A percentile compares a stretch with the other conserved stretches of the same genome.
These are phyloP conservation scores for Protea cynaroides DNA, from an alignment of 164 flowering plant genomes.

Conservation along the genomic window DNA sequence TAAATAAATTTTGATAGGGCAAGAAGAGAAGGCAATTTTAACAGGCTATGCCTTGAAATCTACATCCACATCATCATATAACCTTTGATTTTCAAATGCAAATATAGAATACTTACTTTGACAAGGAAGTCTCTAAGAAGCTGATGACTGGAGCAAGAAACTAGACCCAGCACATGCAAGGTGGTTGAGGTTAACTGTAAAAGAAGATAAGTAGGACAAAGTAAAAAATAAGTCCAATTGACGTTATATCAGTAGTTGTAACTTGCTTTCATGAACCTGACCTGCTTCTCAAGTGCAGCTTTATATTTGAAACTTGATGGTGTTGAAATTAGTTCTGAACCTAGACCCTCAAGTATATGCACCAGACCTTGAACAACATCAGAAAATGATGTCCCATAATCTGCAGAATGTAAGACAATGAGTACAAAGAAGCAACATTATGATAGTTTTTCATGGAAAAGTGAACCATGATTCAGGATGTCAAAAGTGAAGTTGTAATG, in stretches of 20 bases:
- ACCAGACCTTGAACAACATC: constrained; percentile 74
- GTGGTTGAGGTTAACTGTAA: constrained; percentile 70
- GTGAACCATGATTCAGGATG: neutral
- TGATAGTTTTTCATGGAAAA: neutral
- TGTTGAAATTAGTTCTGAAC: constrained; percentile 41
- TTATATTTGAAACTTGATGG: constrained; percentile 79
- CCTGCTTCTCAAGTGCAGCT: constrained; percentile 88
- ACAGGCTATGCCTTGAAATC: too few relatives aligned
- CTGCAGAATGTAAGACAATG: constrained; percentile 39
- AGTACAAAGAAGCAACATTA: neutral
- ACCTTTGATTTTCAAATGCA: neutral
- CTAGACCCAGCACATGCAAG: constrained; percentile 72
- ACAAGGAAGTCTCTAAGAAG: constrained; percentile 62
- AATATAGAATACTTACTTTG: constrained; percentile 43
- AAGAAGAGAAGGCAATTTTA: too few relatives aligned
- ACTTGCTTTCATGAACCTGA: constrained; percentile 14
- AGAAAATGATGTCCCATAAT: constrained; percentile 75
- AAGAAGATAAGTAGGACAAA: neutral
- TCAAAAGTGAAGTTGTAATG: neutral
- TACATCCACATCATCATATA: too few relatives aligned
- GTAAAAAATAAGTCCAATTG: neutral
- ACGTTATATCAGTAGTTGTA: constrained; percentile 1
- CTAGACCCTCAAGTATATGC: constrained; percentile 58
- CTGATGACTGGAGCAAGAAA: constrained; percentile 37
- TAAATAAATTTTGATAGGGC: too few relatives aligned